phyloP scores from a whole-genome alignment of 306 rosid species.

The Boehmeria nivea region DNA sequence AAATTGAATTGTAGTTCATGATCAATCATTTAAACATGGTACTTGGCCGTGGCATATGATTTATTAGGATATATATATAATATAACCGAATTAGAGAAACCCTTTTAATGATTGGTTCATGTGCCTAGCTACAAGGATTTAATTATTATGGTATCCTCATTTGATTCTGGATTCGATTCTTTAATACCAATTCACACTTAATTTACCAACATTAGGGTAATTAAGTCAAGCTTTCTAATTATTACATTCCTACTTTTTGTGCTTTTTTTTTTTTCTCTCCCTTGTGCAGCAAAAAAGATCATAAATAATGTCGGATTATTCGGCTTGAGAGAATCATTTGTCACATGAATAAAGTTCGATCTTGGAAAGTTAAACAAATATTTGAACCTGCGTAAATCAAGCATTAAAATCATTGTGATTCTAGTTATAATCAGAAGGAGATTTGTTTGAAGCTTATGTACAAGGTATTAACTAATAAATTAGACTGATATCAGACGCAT shows the following conservation, averaged over 20 bases:
- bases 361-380: too few species aligned
- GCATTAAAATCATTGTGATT: too few species aligned
- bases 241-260: not conserved
- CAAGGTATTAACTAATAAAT: too few species aligned
- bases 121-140: slow-evolving; percentile 16
- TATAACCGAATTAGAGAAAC: not conserved
- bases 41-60: not conserved
- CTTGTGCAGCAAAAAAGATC: not conserved
- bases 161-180: not conserved
- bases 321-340: not conserved
- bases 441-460: too few species aligned
- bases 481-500: too few species aligned
- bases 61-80: not conserved
- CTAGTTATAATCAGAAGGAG: too few species aligned
- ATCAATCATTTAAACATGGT: not conserved
- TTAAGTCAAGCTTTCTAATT: slow-evolving; percentile 6
- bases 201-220: not conserved
- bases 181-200: slow-evolving; percentile 10
- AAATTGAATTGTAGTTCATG: too few species aligned
- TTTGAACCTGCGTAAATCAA: too few species aligned
- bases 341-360: slow-evolving; percentile 3
- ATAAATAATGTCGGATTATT: not conserved
- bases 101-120: slow-evolving; percentile 35
- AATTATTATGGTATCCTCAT: slow-evolving; percentile 6
- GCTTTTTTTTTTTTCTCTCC: not conserved